Percentiles rank a stretch among this genome's conserved stretches.
Evolutionary conservation across 1,284 basidiomycete genomes (phyloP).

Genomic region (Ganoderma lingzhi): DNA sequence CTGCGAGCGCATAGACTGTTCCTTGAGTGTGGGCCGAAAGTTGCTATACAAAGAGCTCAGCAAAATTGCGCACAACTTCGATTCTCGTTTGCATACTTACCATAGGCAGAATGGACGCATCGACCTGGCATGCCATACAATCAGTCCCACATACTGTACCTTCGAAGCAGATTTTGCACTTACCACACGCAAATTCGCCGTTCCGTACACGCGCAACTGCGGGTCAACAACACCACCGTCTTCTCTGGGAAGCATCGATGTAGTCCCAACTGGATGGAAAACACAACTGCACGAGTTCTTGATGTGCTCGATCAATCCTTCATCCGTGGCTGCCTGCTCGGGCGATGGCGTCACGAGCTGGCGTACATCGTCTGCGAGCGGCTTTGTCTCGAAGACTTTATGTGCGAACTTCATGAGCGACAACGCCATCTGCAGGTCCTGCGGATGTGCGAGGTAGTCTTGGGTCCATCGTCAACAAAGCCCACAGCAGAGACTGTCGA

Average conservation of each 20-base stretch:
- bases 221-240: conserved; percentile 39
- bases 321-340: conserved; percentile 23
- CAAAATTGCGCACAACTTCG: background rate
- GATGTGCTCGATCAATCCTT: conserved; percentile 27
- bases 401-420: conserved; percentile 17
- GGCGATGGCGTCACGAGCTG: conserved; percentile 26
- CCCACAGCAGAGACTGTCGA: too few species aligned
- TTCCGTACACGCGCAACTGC: conserved; percentile 53
- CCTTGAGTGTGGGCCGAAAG: background rate
- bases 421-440: background rate
- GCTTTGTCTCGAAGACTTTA: conserved; percentile 24
- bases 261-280: conserved; percentile 29
- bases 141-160: conserved; percentile 17
- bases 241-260: conserved; percentile 53
- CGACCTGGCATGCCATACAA: conserved; percentile 28
- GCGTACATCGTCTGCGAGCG: conserved; percentile 22
- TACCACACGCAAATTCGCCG: conserved; percentile 24
- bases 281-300: conserved; percentile 18
- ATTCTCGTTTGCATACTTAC: conserved; percentile 5
- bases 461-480: background rate
- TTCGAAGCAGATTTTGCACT: conserved; percentile 23
- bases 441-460: background rate
- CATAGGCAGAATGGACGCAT: conserved; percentile 24
- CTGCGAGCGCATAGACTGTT: conserved; percentile 19
- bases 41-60: background rate